A percentile compares a stretch with the other conserved stretches of the same genome.
Evolutionary conservation across 331 rosid genomes (phyloP).

Genomic region (Ulmus americana): DNA sequence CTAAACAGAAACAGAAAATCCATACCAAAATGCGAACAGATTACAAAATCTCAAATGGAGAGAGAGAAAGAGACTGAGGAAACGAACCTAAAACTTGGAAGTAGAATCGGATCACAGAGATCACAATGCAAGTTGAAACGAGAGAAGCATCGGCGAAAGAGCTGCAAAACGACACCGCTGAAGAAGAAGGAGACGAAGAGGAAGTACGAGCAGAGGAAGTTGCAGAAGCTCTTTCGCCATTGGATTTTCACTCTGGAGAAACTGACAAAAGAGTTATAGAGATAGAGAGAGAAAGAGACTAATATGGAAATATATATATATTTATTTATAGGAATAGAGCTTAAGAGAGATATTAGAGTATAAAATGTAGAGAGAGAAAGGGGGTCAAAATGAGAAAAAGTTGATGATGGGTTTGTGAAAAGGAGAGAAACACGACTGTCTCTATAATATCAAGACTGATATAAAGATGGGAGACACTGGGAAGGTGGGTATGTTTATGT

Average conservation of each 20-base stretch:
- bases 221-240: conserved; percentile 70
- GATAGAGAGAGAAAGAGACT: conserved; percentile 20
- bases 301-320: background rate
- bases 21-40: conserved; percentile 2
- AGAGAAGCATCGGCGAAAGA: conserved; percentile 18
- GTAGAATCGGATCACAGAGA: conserved; percentile 42
- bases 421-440: conserved; percentile 14
- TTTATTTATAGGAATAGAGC: background rate
- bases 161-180: conserved; percentile 53
- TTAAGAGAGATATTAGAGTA: conserved; percentile 16
- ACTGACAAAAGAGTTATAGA: conserved; percentile 38
- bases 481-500: conserved; percentile 19
- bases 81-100: conserved; percentile 43
- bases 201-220: conserved; percentile 40
- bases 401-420: conserved; percentile 12
- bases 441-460: background rate
- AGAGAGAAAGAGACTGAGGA: conserved; percentile 1
- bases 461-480: conserved; percentile 6
- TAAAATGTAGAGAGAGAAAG: background rate
- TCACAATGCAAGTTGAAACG: conserved; percentile 32
- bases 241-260: conserved; percentile 31
- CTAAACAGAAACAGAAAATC: background rate
- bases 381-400: conserved; percentile 23
- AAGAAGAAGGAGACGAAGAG: conserved; percentile 31
- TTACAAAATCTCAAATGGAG: background rate